Conservation (phyloP, 73 alveolate genomes). For the Paramecium caudatum region DNA sequence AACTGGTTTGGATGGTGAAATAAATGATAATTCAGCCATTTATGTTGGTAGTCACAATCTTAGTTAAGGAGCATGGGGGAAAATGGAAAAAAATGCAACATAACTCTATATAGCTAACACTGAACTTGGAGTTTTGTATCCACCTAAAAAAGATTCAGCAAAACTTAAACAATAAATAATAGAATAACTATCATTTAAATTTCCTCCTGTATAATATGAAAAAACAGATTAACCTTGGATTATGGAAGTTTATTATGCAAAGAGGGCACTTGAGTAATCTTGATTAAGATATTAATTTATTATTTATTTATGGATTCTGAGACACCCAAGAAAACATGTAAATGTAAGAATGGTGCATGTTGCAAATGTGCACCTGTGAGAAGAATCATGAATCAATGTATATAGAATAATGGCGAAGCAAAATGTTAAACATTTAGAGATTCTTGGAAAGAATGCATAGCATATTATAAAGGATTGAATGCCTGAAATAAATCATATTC, state of each 20-base stretch:
- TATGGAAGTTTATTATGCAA: slow-evolving; percentile 11
- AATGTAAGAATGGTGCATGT: slow-evolving; percentile 56
- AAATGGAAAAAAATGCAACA: slow-evolving; percentile 69
- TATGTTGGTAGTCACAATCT: slow-evolving; percentile 75
- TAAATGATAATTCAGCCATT: slow-evolving; percentile 59
- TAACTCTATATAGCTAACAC: slow-evolving; percentile 68
- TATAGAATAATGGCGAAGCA: slow-evolving; percentile 60
- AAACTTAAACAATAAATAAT: background rate
- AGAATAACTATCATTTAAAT: slow-evolving; percentile 33
- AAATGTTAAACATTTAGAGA: slow-evolving; percentile 62
- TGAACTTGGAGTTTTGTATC: slow-evolving; percentile 69
- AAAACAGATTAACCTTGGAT: slow-evolving; percentile 65
- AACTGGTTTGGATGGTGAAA: slow-evolving; percentile 53
- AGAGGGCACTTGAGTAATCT: background rate
- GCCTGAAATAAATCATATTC: no score
- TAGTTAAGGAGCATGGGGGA: slow-evolving; percentile 77
- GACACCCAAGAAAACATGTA: slow-evolving; percentile 15
- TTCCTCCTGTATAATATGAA: slow-evolving; percentile 61
- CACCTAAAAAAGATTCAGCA: slow-evolving; percentile 53
- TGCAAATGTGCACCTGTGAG: slow-evolving; percentile 70
- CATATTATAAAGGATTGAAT: slow-evolving; percentile 31
- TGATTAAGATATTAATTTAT: background rate
- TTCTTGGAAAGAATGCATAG: slow-evolving; percentile 62
- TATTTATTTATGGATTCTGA: slow-evolving; percentile 13
- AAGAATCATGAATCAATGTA: slow-evolving; percentile 54